Evolutionary conservation across 2,329 filamentous ascomycete species (phyloP).

Genomic region (Scopulariopsis brevicaulis): DNA sequence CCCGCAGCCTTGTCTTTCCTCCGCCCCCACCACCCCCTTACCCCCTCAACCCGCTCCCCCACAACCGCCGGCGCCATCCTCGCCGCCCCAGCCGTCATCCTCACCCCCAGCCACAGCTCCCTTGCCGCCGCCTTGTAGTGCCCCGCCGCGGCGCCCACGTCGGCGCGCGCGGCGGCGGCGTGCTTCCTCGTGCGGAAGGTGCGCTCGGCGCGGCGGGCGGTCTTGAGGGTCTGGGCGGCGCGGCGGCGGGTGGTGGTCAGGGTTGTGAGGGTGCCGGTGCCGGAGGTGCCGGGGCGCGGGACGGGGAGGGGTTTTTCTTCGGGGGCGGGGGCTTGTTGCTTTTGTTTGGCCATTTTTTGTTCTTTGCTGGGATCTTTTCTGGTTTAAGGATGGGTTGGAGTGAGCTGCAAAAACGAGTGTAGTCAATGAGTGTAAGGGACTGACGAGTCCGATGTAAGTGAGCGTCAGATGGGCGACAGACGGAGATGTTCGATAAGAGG

Average conservation of each 20-base stretch:
- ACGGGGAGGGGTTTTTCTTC: not conserved
- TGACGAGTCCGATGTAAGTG: not conserved
- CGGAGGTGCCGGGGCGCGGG: slow-evolving; percentile 4
- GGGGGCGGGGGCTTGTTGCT: not conserved
- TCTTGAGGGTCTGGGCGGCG: slow-evolving; percentile 23
- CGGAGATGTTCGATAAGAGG: not conserved
- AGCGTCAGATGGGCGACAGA: not conserved
- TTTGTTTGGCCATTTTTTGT: slow-evolving; percentile 5
- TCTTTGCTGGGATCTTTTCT: no score
- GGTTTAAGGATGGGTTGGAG: no score
- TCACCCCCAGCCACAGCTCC: slow-evolving; percentile 23
- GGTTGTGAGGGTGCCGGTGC: slow-evolving; percentile 29
- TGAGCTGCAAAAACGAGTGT: not conserved
- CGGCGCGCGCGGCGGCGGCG: slow-evolving; percentile 22
- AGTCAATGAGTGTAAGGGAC: no score
- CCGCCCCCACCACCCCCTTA: slow-evolving; percentile 16
- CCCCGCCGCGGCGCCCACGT: slow-evolving; percentile 22
- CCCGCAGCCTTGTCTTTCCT: slow-evolving; percentile 17
- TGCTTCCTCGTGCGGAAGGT: slow-evolving; percentile 29
- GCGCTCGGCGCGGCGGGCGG: slow-evolving; percentile 26
- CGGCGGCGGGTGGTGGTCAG: slow-evolving; percentile 24
- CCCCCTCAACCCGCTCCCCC: slow-evolving; percentile 21
- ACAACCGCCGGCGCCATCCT: slow-evolving; percentile 21
- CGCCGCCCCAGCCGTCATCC: slow-evolving; percentile 18
- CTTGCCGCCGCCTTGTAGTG: slow-evolving; percentile 23